A percentile compares a stretch with the other conserved stretches of the same genome.
phyloP scores from a whole-genome alignment of 1,284 basidiomycete genomes.

The Heliocybe sulcata region DNA sequence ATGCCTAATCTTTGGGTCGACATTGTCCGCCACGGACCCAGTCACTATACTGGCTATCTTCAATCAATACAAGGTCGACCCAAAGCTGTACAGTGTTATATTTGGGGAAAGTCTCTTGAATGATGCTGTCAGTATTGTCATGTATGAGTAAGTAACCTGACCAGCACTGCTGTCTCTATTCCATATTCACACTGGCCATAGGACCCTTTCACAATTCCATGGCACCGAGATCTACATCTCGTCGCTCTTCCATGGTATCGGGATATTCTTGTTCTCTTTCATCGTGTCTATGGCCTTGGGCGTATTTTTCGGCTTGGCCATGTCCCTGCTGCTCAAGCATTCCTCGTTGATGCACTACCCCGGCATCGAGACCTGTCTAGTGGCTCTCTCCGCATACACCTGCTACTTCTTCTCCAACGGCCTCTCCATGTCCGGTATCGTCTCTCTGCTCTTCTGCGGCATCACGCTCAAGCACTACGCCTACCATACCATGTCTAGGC shows the following conservation, averaged over 20 bases:
- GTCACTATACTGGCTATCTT: slow-evolving; percentile 99
- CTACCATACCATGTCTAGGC: slow-evolving; percentile 96
- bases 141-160: slow-evolving; percentile 88
- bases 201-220: slow-evolving; percentile 90
- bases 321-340: slow-evolving; percentile 94
- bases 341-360: slow-evolving; percentile 85
- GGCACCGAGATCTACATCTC: slow-evolving; percentile 83
- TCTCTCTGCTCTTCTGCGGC: slow-evolving; percentile 96
- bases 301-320: slow-evolving; percentile 83
- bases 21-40: slow-evolving; percentile 95
- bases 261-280: slow-evolving; percentile 96
- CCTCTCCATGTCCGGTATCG: slow-evolving; percentile 92
- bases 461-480: slow-evolving; percentile 99
- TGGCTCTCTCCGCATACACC: slow-evolving; percentile 92
- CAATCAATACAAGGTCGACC: slow-evolving; percentile 98
- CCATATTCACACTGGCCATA: slow-evolving; percentile 20
- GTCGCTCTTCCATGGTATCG: slow-evolving; percentile 91
- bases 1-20: slow-evolving; percentile 95
- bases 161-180: slow-evolving; percentile 3
- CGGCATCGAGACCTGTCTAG: slow-evolving; percentile 90
- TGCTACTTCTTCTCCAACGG: slow-evolving; percentile 99
- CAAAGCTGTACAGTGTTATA: slow-evolving; percentile 95
- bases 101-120: slow-evolving; percentile 97
- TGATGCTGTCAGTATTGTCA: slow-evolving; percentile 99
- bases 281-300: slow-evolving; percentile 91